Conservation (phyloP, 176 grass and related monocot species). For the Bonia amplexicaulis region DNA sequence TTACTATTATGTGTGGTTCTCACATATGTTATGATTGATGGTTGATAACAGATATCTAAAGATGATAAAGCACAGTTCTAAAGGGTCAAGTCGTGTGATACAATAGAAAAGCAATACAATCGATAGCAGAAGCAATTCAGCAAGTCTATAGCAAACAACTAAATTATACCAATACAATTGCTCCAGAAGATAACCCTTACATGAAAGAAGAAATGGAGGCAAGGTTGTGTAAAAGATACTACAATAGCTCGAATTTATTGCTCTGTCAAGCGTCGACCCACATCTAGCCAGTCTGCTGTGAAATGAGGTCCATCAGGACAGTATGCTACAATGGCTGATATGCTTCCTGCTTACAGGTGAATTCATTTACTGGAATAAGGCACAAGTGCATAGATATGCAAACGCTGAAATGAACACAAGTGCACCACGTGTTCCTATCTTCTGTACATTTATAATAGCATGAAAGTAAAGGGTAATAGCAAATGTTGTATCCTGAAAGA, state of each 20-base stretch:
- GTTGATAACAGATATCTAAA: slow-evolving; percentile 5
- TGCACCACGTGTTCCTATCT: not conserved
- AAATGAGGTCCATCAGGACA: slow-evolving; percentile 18
- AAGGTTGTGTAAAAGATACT: not conserved
- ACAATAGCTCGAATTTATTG: not conserved
- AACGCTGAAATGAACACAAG: not conserved
- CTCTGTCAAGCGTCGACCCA: not conserved
- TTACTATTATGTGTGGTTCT: slow-evolving; percentile 11
- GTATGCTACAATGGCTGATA: not conserved
- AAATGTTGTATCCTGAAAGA: slow-evolving; percentile 21
- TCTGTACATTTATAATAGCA: not conserved
- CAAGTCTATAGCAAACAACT: not conserved
- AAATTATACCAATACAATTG: not conserved
- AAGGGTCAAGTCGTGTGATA: slow-evolving; percentile 4
- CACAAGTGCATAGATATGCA: not conserved
- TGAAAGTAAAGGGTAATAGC: slow-evolving; percentile 5
- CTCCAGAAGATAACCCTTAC: not conserved
- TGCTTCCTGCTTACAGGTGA: not conserved
- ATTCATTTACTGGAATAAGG: slow-evolving; percentile 14
- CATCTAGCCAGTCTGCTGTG: not conserved
- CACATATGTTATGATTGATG: slow-evolving; percentile 7
- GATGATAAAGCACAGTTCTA: not conserved
- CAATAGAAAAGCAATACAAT: not conserved
- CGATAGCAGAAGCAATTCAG: not conserved
- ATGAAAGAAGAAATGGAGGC: not conserved